These are phyloP conservation scores for Aspergillus pseudoglaucus DNA, from an alignment of 2,329 filamentous ascomycete species.

Conservation along the genomic window DNA sequence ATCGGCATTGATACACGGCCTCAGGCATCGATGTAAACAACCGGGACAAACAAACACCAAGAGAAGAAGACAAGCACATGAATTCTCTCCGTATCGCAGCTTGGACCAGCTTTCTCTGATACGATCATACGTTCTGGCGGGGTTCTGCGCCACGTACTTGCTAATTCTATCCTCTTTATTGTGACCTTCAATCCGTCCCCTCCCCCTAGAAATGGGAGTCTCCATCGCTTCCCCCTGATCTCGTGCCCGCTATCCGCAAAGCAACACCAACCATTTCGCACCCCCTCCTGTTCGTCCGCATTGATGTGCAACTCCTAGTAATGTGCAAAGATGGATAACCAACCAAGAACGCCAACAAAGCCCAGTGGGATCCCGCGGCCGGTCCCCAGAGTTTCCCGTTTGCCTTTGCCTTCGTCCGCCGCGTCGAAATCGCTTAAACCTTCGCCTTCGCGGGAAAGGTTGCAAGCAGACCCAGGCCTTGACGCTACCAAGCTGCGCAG, in stretches of 20 bases:
- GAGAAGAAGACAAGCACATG: too few relatives aligned
- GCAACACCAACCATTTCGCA: not conserved
- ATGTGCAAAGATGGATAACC: conserved; percentile 27
- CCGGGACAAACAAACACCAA: too few relatives aligned
- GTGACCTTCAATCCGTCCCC: not conserved
- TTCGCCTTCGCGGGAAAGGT: conserved; percentile 43
- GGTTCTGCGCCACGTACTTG: not conserved
- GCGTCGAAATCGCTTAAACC: conserved; percentile 38
- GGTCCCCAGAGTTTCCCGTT: conserved; percentile 45
- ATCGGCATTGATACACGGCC: too few relatives aligned
- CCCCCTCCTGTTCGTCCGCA: not conserved
- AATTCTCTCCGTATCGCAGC: too few relatives aligned
- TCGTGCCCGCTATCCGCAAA: not conserved
- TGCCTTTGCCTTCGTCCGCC: conserved; percentile 45
- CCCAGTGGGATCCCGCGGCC: conserved; percentile 44
- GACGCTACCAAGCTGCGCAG: conserved; percentile 31
- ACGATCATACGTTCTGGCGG: too few relatives aligned
- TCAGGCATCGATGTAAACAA: too few relatives aligned
- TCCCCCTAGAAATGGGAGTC: not conserved
- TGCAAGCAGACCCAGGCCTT: conserved; percentile 36
- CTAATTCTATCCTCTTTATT: not conserved
- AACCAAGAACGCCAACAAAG: conserved; percentile 21
- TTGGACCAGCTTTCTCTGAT: too few relatives aligned
- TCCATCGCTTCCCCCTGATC: not conserved
- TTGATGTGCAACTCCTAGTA: not conserved